Evolutionary conservation across 192 early-diverging fungal species (phyloP), one percentile per base, ranked within the genome.

Genomic region (Kickxella alabastrina): DNA sequence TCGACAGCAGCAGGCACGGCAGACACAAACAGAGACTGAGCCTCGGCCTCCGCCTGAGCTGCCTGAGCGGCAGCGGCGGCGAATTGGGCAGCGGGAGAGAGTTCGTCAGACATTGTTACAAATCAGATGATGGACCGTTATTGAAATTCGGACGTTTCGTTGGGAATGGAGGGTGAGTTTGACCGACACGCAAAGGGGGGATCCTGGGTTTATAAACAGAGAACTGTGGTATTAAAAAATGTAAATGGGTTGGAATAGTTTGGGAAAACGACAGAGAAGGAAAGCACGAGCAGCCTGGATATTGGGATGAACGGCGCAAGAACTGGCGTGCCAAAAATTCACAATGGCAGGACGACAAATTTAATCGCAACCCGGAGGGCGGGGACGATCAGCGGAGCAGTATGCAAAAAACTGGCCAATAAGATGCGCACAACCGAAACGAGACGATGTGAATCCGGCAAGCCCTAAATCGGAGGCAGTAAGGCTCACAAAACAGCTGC

Each of bases 21-120:
- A 49, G 48, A 14, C 1, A 13, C 21, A 6, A 17, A 7, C 48
- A 24, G 10, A 4, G 48, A n/a, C 48, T 49, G 25, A 14, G 34
- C 49, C 4, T 39, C 41, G 28, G 23, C 32, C 17, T 18, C 34
- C 2, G 52, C 52, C 7, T 17, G 23, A 21, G 64, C 57, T 10
- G 48, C 59, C 26, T 59, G 56, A n/a, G 68, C 68, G 8, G 61
- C 68, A 3, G 68, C 68, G 2, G 62, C 62, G 32, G 69, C 69
- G 50, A 73, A 73, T 52, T 65, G 69, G 22, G 69, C 69, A 8
- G 69, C 69, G 12, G 69, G 69, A 32, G 69, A 65, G 22, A 62
- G 40, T 39, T 61, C 54, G 9, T 51, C 55, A 5, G 68, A 48
- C 68, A 71, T 71, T 57, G 40, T 18, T 44, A 32, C 17, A 46